Base-by-base conservation (phyloP, 2,329 filamentous ascomycete genomes). In the Magnaporthales sp. region DNA sequence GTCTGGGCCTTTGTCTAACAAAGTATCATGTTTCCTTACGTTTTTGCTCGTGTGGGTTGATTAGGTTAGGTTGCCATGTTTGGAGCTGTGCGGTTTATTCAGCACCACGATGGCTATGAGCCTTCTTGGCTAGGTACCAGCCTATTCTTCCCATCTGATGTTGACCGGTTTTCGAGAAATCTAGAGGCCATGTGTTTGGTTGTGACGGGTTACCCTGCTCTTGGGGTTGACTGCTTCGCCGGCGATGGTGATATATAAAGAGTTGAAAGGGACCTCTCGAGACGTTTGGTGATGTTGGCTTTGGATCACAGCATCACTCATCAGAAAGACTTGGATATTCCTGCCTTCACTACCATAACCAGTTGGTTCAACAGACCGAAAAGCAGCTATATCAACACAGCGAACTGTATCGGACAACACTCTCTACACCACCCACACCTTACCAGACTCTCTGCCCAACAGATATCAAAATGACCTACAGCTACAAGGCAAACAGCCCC, bases 401-500 rank as follows among this genome's bases (percentile, higher is more conserved):
- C 38, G 19, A n/a, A 46, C 9, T 46, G n/a, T 46, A 46, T 46
- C 38, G 38, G 4, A 19, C 5, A 46, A 46, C 38, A 6, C 38
- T n/a, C 38, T 46, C 38, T 46, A 4, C 22, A 26, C 8, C 22
- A 38, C 7, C 32, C 32, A 26, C n/a, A 26, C 8, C 15, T 46
- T 10, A 58, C 54, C 22, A 58, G 54, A 58, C 3, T 24, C 32
- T 58, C 5, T 5, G 24, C n/a, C 54, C 24, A 58, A 26, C 6
- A 22, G 24, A 26, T 15, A 58, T 58, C 63, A 65, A 56, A 29
- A 65, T 58, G 38, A 65, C 63, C 5, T 62, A 15, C 60, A 62
- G 30, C 29, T 22, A 63, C 32, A 32, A 63, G 26, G 22, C 63
- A 5, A 19, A 13, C 7, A 32, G 51, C 29, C 13, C 51, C 27